Percentiles rank a stretch among this genome's conserved stretches.
phyloP scores from a whole-genome alignment of 2,329 filamentous ascomycete genomes.

The Clonostachys rhizophaga region DNA sequence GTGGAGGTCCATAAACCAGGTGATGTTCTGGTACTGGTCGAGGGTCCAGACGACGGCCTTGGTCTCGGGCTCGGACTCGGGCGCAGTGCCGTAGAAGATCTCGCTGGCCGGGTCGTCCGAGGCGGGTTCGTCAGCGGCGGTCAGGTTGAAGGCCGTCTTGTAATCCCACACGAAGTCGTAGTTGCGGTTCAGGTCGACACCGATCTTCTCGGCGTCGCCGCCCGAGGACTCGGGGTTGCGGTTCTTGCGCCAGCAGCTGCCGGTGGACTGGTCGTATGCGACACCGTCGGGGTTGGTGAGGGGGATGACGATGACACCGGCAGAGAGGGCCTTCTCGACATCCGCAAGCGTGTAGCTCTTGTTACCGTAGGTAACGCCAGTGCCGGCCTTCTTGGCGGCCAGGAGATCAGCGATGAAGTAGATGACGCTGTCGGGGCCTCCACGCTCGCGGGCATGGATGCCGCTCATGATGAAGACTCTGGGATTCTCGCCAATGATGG shows the following conservation, averaged over 20 bases:
- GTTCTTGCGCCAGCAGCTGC: conserved; percentile 46
- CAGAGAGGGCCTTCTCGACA: conserved; percentile 39
- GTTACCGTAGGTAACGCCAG: conserved; percentile 40
- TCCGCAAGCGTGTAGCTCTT: conserved; percentile 43
- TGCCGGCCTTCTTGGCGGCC: conserved; percentile 39
- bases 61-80: conserved; percentile 47
- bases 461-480: conserved; percentile 43
- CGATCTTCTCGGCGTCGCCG: conserved; percentile 20
- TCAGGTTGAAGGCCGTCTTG: conserved; percentile 29
- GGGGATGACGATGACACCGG: conserved; percentile 44
- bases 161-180: conserved; percentile 52
- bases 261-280: conserved; percentile 37
- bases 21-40: conserved; percentile 39
- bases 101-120: conserved; percentile 28
- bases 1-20: conserved; percentile 52
- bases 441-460: conserved; percentile 49
- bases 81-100: conserved; percentile 38
- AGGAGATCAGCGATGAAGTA: conserved; percentile 52
- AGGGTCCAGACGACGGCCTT: conserved; percentile 45
- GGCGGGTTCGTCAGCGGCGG: conserved; percentile 27
- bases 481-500: conserved; percentile 37
- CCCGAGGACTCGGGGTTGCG: conserved; percentile 29
- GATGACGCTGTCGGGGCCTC: conserved; percentile 45
- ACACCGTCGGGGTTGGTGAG: conserved; percentile 42
- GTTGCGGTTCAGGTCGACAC: conserved; percentile 45